Percentiles rank a stretch among this genome's conserved stretches.
Conservation (phyloP, 352 stramenopile species). For the Phytophthora syringae region DNA sequence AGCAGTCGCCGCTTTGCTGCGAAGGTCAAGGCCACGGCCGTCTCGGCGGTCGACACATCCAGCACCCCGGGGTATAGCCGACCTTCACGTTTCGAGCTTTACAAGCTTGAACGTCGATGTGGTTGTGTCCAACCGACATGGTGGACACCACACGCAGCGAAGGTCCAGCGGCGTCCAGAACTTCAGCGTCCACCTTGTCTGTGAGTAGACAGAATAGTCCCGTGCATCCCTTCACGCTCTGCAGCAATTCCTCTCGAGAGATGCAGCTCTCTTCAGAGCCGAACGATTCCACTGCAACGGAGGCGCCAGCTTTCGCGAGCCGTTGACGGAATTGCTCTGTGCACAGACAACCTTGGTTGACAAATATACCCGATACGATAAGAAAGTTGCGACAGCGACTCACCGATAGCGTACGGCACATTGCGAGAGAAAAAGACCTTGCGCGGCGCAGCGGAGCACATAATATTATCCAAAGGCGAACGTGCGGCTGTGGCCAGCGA, state of each 20-base stretch:
- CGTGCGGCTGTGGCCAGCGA: constrained; percentile 3
- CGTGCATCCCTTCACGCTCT: constrained; percentile 50
- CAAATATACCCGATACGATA: background rate
- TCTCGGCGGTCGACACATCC: constrained; percentile 83
- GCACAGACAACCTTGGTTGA: background rate
- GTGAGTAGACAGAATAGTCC: constrained; percentile 76
- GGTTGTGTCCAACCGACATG: constrained; percentile 92
- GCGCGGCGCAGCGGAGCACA: constrained; percentile 31
- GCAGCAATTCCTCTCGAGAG: constrained; percentile 52
- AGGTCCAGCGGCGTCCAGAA: constrained; percentile 61
- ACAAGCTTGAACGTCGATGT: constrained; percentile 89
- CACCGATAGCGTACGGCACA: constrained; percentile 74
- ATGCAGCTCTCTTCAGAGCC: constrained; percentile 45
- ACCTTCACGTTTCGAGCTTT: constrained; percentile 69
- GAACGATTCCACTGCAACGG: constrained; percentile 34
- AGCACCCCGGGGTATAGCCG: constrained; percentile 88
- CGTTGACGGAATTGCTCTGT: constrained; percentile 45
- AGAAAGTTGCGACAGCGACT: constrained; percentile 12
- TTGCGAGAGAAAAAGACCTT: constrained; percentile 79
- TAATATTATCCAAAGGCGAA: constrained; percentile 21
- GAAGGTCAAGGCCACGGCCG: constrained; percentile 74
- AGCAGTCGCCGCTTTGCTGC: constrained; percentile 62
- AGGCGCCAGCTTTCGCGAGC: constrained; percentile 21
- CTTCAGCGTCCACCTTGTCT: constrained; percentile 73
- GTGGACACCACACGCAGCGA: constrained; percentile 78